phyloP scores from a whole-genome alignment of 2,329 filamentous ascomycete species.

The Chaetomiaceae sp. region DNA sequence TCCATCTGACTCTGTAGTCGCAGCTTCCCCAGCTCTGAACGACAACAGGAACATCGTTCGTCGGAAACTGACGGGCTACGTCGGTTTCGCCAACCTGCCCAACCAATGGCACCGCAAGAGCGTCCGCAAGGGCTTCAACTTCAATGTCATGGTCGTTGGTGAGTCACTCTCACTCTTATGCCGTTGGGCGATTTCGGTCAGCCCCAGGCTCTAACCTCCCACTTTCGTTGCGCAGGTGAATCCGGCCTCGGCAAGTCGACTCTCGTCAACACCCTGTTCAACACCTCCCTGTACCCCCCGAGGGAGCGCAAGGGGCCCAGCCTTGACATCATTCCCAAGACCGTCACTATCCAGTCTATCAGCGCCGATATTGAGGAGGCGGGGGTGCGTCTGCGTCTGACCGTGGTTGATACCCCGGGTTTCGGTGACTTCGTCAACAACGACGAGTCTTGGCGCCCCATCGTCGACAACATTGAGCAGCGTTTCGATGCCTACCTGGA shows the following conservation, averaged over 20 bases:
- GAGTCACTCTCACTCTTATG: conserved; percentile 36
- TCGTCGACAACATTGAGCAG: conserved; percentile 99
- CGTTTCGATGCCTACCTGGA: conserved; percentile 97
- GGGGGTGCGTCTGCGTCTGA: conserved; percentile 90
- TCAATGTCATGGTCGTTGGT: conserved; percentile 99
- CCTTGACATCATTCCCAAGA: conserved; percentile 98
- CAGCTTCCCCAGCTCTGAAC: conserved; percentile 45
- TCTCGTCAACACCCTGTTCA: conserved; percentile 98
- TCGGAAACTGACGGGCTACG: conserved; percentile 96
- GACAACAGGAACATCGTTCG: conserved; percentile 94
- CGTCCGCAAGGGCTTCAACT: conserved; percentile 99
- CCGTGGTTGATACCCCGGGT: conserved; percentile 94
- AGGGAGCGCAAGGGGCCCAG: conserved; percentile 98
- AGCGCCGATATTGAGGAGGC: conserved; percentile 98
- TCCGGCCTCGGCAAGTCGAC: conserved; percentile 99
- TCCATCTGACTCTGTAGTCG: conserved; percentile 36
- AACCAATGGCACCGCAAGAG: conserved; percentile 99
- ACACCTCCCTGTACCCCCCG: conserved; percentile 96
- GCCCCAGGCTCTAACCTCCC: background rate
- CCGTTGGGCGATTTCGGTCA: background rate
- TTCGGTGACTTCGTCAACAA: conserved; percentile 99
- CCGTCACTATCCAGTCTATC: conserved; percentile 89
- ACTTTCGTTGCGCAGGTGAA: conserved; percentile 67
- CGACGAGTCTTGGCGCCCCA: conserved; percentile 97
- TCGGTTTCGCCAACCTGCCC: conserved; percentile 96